Base-by-base conservation (phyloP, 352 stramenopile genomes). In the Pythium brassicae region DNA sequence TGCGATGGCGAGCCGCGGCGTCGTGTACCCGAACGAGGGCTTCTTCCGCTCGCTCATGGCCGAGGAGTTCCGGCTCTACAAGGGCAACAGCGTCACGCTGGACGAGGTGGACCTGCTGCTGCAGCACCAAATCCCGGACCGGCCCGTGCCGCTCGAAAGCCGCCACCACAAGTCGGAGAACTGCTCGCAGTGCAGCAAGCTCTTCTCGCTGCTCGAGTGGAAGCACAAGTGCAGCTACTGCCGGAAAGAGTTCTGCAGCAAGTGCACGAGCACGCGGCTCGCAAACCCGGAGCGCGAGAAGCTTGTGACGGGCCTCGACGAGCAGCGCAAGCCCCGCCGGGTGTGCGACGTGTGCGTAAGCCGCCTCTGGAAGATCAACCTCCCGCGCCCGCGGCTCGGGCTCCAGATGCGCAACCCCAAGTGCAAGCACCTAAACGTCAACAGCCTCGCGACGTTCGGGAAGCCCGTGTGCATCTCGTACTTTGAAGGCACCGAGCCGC, bases 151-250 rank as follows among this genome's bases (percentile, higher is more conserved):
- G 3, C 61, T 90, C 15, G 76, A 88, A 53, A 67, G 78, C 50
- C 74, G 77, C 34, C 69, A 76, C 19, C 71, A 76, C 32, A 86
- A 80, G 50, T 85, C 76, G 0, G 83, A 91, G 55, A 75, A 72
- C 34, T 93, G 83, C 53, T 81, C 78, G 17, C 71, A 79, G 8
- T 93, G 83, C 59, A 66, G 62, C 11, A 93, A 91, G 42, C 62
- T 87, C 53, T 93, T 93, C 46, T 83, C 74, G 20, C 64, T 93
- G 23, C 65, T 93, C 20, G 83, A 93, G 55, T 93, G 83, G 83
- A 90, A 90, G 48, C 81, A 93, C 66, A 83, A 86, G 47, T 93
- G 83, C 68, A 87, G 72, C 37, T 87, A 90, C 47, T 93, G 83
- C 53, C 71, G 69, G 22, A 89, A 89, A 44, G 76, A 82, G 17